Conservation (phyloP, 768 basidiomycete genomes). For the Basidioascus undulatus region DNA sequence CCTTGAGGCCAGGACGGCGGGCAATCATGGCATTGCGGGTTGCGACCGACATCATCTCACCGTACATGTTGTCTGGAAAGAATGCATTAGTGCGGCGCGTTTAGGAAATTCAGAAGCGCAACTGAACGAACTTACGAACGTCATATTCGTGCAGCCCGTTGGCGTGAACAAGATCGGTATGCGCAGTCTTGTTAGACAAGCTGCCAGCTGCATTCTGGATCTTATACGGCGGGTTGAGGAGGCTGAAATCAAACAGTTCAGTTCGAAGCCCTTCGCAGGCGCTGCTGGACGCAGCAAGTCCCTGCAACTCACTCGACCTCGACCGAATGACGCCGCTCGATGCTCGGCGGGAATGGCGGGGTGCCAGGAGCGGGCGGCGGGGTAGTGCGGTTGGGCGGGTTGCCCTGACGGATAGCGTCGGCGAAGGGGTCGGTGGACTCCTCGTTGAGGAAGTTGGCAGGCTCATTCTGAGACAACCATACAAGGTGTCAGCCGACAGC, state of each 20-base stretch:
- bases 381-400: slow-evolving; percentile 31
- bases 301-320: too few relatives aligned
- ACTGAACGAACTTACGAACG: slow-evolving; percentile 3
- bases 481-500: too few relatives aligned
- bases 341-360: too few relatives aligned
- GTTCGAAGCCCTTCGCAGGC: too few relatives aligned
- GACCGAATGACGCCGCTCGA: too few relatives aligned
- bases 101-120: neutral
- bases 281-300: too few relatives aligned
- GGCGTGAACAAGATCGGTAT: slow-evolving; percentile 9
- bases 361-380: slow-evolving; percentile 30
- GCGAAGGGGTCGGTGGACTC: slow-evolving; percentile 25
- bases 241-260: too few relatives aligned
- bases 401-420: slow-evolving; percentile 27
- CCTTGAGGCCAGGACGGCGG: slow-evolving; percentile 35
- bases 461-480: slow-evolving; percentile 49
- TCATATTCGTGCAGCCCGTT: slow-evolving; percentile 9
- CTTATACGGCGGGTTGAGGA: slow-evolving; percentile 36
- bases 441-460: slow-evolving; percentile 31
- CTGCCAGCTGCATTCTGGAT: slow-evolving; percentile 29
- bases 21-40: slow-evolving; percentile 37
- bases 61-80: slow-evolving; percentile 31
- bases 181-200: slow-evolving; percentile 31
- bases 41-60: slow-evolving; percentile 42
- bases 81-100: neutral